phyloP scores from a whole-genome alignment of 768 basidiomycete species.

The Calocera viscosa region DNA sequence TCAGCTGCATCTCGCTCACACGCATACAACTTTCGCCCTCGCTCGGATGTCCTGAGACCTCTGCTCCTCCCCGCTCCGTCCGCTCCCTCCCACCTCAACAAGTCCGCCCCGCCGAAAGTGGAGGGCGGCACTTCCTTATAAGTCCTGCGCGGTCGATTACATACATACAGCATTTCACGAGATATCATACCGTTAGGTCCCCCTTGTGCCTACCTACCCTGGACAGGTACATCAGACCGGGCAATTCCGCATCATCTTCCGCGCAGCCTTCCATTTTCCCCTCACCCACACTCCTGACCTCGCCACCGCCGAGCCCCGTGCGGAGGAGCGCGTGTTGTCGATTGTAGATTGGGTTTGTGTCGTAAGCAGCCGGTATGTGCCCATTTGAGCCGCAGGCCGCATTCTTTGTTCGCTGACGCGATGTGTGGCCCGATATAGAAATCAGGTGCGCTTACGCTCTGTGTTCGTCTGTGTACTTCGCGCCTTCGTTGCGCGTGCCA shows the following conservation, averaged over 20 bases:
- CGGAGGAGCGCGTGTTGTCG: background rate
- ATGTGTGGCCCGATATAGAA: background rate
- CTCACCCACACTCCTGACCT: background rate
- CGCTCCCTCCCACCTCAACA: background rate
- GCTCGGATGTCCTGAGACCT: background rate
- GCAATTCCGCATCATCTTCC: background rate
- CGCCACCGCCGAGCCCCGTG: background rate
- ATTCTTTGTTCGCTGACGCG: background rate
- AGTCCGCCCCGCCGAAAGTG: background rate
- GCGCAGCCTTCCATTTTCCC: background rate
- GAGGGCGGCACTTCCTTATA: slow-evolving; percentile 3
- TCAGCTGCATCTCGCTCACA: no score
- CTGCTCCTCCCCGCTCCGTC: background rate
- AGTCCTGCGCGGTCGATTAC: background rate
- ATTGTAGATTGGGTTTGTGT: background rate
- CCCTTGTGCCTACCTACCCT: background rate
- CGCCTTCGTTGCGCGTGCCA: background rate
- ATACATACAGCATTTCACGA: background rate
- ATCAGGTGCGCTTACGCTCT: background rate
- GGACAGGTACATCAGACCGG: background rate
- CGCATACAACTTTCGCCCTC: background rate
- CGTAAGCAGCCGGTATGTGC: background rate
- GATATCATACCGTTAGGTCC: background rate
- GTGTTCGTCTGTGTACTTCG: background rate
- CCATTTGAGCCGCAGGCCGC: background rate